phyloP scores from a whole-genome alignment of 352 stramenopile genomes.

The Globisporangium uncinulatum region DNA sequence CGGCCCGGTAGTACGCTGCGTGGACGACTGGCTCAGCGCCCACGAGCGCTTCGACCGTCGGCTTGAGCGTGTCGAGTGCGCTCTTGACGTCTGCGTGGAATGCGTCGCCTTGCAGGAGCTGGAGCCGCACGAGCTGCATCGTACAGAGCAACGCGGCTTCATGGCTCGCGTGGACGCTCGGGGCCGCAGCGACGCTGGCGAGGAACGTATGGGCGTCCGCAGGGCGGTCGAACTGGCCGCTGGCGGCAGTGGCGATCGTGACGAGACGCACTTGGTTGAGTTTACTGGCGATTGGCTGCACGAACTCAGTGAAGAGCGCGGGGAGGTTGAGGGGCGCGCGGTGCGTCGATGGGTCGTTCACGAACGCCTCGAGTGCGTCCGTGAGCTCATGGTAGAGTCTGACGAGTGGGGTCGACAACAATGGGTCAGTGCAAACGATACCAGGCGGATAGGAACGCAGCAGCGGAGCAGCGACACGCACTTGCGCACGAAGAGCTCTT shows the following conservation, averaged over 20 bases:
- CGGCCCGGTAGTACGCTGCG: conserved; percentile 89
- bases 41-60: conserved; percentile 73
- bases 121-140: conserved; percentile 72
- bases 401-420: background rate
- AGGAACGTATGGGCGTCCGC: conserved; percentile 68
- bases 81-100: conserved; percentile 64
- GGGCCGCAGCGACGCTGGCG: conserved; percentile 46
- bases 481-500: conserved; percentile 88
- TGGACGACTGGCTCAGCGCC: conserved; percentile 90
- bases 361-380: conserved; percentile 87
- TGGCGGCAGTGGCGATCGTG: conserved; percentile 90
- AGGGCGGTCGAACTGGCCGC: conserved; percentile 55
- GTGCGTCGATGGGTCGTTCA: conserved; percentile 69
- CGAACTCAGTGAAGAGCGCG: conserved; percentile 92
- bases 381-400: conserved; percentile 99
- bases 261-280: conserved; percentile 95
- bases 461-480: conserved; percentile 24
- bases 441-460: background rate
- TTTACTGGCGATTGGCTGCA: conserved; percentile 92
- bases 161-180: conserved; percentile 58
- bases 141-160: conserved; percentile 68
- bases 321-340: conserved; percentile 54
- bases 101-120: conserved; percentile 49
- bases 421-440: too few relatives aligned
- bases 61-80: conserved; percentile 64